A percentile compares a stretch with the other conserved stretches of the same genome.
Conservation (phyloP, 192 early-diverging fungal species). For the Gigaspora rosea region DNA sequence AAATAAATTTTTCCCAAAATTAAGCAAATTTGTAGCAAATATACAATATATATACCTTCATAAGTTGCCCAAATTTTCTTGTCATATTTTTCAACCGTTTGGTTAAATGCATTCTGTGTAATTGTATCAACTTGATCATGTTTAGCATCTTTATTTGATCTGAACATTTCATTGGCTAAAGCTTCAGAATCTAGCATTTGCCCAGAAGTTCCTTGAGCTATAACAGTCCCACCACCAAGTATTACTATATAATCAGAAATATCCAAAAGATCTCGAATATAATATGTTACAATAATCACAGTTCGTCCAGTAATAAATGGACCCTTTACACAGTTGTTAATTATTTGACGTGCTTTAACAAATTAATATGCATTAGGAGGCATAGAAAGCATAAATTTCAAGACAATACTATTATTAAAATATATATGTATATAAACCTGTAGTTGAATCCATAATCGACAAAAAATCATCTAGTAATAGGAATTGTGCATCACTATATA, state of each 20-base stretch:
- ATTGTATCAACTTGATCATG: neutral
- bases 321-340: constrained; percentile 71
- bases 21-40: neutral
- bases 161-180: constrained; percentile 36
- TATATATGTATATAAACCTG: constrained; percentile 27
- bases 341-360: constrained; percentile 69
- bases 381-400: neutral
- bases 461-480: constrained; percentile 86
- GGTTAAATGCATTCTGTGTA: neutral
- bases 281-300: constrained; percentile 85
- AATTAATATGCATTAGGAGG: neutral
- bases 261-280: constrained; percentile 63
- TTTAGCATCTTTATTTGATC: neutral
- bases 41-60: constrained; percentile 35
- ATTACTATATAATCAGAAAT: constrained; percentile 57
- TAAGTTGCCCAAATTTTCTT: constrained; percentile 42
- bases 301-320: constrained; percentile 78
- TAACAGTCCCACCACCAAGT: constrained; percentile 51
- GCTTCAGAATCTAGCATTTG: constrained; percentile 39
- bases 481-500: constrained; percentile 68
- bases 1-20: neutral
- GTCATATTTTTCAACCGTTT: constrained; percentile 31
- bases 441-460: constrained; percentile 84
- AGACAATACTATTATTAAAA: neutral
- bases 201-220: constrained; percentile 38